Conservation (phyloP, 805 yeast genomes). For the Cyberlindnera mississippiensis region DNA sequence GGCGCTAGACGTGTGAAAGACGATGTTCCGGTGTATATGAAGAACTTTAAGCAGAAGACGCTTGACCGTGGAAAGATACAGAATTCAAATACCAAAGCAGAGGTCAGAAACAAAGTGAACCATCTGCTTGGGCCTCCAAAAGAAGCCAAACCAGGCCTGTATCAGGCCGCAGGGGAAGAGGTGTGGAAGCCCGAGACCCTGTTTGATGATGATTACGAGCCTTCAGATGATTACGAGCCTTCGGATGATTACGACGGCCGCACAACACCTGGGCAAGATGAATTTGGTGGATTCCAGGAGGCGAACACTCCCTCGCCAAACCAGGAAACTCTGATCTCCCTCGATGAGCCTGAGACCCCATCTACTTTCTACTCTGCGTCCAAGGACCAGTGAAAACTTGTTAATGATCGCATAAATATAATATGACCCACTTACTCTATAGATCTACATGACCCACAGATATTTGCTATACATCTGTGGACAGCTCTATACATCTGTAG, state of each 20-base stretch:
- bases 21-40: constrained; percentile 10
- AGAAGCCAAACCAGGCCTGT: constrained; percentile 9
- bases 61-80: constrained; percentile 15
- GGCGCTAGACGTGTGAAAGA: constrained; percentile 4
- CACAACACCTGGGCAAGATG: constrained; percentile 33
- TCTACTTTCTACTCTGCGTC: not conserved
- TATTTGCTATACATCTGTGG: too few relatives aligned
- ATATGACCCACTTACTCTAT: too few relatives aligned
- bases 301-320: not conserved
- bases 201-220: constrained; percentile 5
- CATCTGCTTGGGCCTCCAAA: constrained; percentile 8
- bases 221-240: constrained; percentile 20
- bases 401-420: too few relatives aligned
- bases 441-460: too few relatives aligned
- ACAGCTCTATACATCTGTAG: constrained; percentile 6
- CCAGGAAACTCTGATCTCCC: constrained; percentile 1
- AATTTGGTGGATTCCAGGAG: constrained; percentile 36
- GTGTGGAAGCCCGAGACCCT: not conserved
- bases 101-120: constrained; percentile 10
- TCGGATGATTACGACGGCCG: too few relatives aligned
- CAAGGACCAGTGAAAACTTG: too few relatives aligned
- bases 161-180: not conserved
- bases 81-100: constrained; percentile 18
- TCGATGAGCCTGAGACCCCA: constrained; percentile 14
- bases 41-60: constrained; percentile 10